These are phyloP conservation scores for Solanum chacoense DNA, from an alignment of 305 asterid genomes.

Conservation along the genomic window DNA sequence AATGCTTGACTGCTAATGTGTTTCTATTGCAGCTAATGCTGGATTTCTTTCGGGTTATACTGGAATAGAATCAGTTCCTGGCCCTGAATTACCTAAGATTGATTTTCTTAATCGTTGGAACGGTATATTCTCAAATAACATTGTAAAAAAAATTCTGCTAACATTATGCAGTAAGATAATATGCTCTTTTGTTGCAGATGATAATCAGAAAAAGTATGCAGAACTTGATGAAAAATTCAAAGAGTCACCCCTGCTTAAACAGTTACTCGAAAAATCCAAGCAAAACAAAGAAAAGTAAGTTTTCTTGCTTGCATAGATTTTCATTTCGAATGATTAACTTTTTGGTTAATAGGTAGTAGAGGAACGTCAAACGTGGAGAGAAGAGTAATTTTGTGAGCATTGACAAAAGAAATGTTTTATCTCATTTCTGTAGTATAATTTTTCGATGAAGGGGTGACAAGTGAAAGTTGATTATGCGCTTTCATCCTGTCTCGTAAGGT, in stretches of 20 bases:
- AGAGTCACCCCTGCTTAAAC: constrained; percentile 70
- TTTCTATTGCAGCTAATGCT: constrained; percentile 59
- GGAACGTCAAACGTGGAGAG: too few species aligned
- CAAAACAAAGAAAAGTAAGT: constrained; percentile 67
- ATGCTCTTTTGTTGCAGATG: constrained; percentile 33
- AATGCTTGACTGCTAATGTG: neutral
- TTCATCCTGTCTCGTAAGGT: neutral
- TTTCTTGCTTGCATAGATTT: neutral
- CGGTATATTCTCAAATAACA: constrained; percentile 25
- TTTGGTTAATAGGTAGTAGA: neutral
- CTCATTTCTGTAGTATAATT: neutral
- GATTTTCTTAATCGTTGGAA: constrained; percentile 68
- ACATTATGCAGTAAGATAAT: constrained; percentile 5
- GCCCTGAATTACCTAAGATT: constrained; percentile 72
- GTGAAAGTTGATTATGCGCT: neutral
- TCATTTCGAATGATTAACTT: neutral
- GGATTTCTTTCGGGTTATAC: constrained; percentile 70
- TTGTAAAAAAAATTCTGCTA: neutral
- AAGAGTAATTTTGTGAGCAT: too few species aligned
- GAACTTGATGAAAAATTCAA: constrained; percentile 79
- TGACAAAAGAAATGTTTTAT: neutral
- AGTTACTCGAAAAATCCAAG: constrained; percentile 70
- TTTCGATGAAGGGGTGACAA: neutral
- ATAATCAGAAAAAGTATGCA: constrained; percentile 80
- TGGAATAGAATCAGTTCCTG: constrained; percentile 85